A percentile compares a stretch with the other conserved stretches of the same genome.
phyloP scores from a whole-genome alignment of 441 rosid genomes.

The Eugenia klotzschiana region DNA sequence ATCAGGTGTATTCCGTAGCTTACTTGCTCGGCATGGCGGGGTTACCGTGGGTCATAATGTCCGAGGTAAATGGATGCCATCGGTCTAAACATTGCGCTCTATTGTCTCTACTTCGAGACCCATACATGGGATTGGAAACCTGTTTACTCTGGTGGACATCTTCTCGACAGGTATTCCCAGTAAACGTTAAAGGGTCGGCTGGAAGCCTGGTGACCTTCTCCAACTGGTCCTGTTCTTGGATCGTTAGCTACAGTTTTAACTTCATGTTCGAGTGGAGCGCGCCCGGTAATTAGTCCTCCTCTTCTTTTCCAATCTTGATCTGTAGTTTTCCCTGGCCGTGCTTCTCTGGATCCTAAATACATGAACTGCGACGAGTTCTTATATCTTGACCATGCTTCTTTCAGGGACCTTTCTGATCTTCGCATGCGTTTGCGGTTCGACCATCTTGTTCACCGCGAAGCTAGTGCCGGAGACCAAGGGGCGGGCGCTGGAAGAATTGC shows the following conservation, averaged over 20 bases:
- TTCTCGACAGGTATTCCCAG: background rate
- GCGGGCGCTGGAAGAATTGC: conserved; percentile 57
- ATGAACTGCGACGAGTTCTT: background rate
- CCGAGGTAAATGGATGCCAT: background rate
- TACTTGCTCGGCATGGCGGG: background rate
- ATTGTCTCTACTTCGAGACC: background rate
- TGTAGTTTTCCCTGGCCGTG: background rate
- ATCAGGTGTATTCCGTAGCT: background rate
- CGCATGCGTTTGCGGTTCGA: background rate
- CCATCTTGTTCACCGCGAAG: background rate
- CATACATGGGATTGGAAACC: background rate
- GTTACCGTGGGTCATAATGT: background rate
- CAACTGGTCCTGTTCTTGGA: background rate
- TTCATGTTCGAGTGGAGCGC: background rate
- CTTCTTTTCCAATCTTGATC: background rate
- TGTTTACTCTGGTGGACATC: background rate
- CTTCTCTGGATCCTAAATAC: background rate
- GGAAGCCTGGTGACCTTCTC: background rate
- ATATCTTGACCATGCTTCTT: background rate
- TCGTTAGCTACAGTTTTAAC: background rate
- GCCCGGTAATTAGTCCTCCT: background rate
- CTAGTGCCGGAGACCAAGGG: conserved; percentile 64
- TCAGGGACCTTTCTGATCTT: background rate
- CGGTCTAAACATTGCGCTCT: background rate
- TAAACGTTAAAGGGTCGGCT: background rate